Conservation (phyloP, 345 rosid genomes). For the Eucalyptus guilfoylei region DNA sequence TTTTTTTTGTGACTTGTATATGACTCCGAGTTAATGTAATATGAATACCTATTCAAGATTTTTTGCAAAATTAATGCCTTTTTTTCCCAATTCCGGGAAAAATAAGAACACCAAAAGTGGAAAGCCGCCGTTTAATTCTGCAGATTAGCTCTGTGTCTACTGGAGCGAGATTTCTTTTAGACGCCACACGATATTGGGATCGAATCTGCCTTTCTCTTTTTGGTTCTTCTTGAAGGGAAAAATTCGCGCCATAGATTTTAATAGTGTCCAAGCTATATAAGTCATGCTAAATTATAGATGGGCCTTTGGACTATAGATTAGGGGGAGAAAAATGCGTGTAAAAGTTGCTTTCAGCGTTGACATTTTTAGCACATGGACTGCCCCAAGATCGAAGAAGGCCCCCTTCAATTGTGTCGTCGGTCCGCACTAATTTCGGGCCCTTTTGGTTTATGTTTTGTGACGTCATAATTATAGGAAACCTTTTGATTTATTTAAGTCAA, state of each 20-base stretch:
- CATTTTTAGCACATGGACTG: not conserved
- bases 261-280: not conserved
- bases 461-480: not conserved
- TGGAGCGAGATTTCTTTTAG: not conserved
- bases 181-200: not conserved
- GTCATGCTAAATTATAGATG: not conserved
- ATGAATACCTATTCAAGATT: not conserved
- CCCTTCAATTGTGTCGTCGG: not conserved
- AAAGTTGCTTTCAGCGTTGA: not conserved
- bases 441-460: not conserved
- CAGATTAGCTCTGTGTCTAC: not conserved
- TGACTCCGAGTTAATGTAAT: not conserved
- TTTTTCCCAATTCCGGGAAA: not conserved
- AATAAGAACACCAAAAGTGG: not conserved
- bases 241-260: not conserved
- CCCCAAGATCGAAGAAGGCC: not conserved
- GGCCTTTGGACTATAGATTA: not conserved
- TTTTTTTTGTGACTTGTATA: not conserved
- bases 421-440: not conserved
- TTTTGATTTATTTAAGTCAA: not conserved
- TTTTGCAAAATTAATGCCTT: not conserved
- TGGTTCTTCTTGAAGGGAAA: not conserved
- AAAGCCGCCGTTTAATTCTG: not conserved
- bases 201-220: not conserved
- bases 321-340: not conserved